Base-by-base conservation (phyloP, 75 land plant species). In the Gnetum montanum region DNA sequence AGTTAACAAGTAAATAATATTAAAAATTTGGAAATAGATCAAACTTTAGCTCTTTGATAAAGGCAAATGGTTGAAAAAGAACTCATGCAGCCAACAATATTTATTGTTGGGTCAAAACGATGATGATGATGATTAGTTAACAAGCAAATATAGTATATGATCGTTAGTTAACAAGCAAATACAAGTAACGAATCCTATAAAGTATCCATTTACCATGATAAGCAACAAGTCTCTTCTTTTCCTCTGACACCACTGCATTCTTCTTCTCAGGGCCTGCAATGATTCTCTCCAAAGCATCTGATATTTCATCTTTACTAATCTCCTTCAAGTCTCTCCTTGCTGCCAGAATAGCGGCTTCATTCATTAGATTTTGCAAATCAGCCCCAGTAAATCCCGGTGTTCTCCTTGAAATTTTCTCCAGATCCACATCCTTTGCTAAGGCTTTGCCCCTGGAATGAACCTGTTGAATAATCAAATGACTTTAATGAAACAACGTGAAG, bases 231-330 rank as follows among this genome's bases (percentile, higher is more conserved):
- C 71, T 86, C 82, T 81, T 95, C 81, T 83, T 90, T 70, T 95
- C 99, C 25, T 95, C 99, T 44, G 99, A 95, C 11, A 95, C 99
- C 19, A 95, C 99, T 41, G 99, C 99, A 72, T 95, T 95, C 65
- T 95, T 95, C 83, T 95, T 95, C 81, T 95, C 99, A 18, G 99
- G 99, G 6, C 99, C 99, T 58, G 99, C 99, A 71, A 95, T 95
- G 54, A 95, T 95, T 51, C 99, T 76, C 70, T 95, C 99, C n/a
- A 95, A 69, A 30, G 99, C 99, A 79, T 95, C 99, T 6, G 97
- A 75, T 6, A 95, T 95, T 72, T 95, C 99, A 76, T 95, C 99
- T 66, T 95, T 95, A 82, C 98, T 94, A 61, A 94, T 94, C 61
- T 94, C 98, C 71, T 95, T 95, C 56, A 95, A 72, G 24, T 95